phyloP scores from a whole-genome alignment of 2,329 filamentous ascomycete species.

The Exophiala phaeomuriformis region DNA sequence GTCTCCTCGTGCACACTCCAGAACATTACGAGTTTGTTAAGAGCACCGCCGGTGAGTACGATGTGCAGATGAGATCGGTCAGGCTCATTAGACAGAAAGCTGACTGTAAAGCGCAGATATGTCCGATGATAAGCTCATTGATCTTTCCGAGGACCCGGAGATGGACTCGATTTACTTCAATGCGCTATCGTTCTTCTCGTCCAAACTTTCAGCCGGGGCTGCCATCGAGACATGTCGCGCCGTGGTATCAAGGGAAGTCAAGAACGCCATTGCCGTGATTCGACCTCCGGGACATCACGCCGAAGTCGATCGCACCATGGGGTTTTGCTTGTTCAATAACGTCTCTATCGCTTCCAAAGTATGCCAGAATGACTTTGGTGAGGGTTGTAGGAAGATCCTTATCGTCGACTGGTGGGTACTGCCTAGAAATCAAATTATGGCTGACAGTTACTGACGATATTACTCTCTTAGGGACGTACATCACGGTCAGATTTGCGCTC shows the following conservation, averaged over 20 bases:
- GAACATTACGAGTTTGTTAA: slow-evolving; percentile 74
- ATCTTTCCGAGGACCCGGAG: slow-evolving; percentile 53
- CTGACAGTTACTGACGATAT: not conserved
- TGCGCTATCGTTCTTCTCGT: slow-evolving; percentile 69
- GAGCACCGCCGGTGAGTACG: slow-evolving; percentile 38
- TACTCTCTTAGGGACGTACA: slow-evolving; percentile 52
- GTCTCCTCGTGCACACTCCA: slow-evolving; percentile 69
- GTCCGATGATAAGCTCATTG: slow-evolving; percentile 56
- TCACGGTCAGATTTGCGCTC: slow-evolving; percentile 42
- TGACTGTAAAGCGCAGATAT: slow-evolving; percentile 33
- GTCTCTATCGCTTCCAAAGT: slow-evolving; percentile 86
- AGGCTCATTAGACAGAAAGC: no score
- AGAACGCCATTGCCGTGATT: slow-evolving; percentile 93
- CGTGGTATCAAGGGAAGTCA: slow-evolving; percentile 74
- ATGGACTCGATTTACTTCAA: slow-evolving; percentile 79
- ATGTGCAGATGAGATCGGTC: no score
- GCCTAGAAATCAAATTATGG: not conserved
- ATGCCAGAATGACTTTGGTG: slow-evolving; percentile 73
- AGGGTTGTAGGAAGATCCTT: slow-evolving; percentile 76
- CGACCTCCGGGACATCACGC: slow-evolving; percentile 93
- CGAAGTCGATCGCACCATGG: slow-evolving; percentile 76
- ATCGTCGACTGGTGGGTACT: slow-evolving; percentile 80
- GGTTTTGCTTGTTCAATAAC: slow-evolving; percentile 97
- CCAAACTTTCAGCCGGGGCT: slow-evolving; percentile 77
- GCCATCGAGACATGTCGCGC: slow-evolving; percentile 93